Conservation (phyloP, 768 basidiomycete species). For the Russula olivacea region DNA sequence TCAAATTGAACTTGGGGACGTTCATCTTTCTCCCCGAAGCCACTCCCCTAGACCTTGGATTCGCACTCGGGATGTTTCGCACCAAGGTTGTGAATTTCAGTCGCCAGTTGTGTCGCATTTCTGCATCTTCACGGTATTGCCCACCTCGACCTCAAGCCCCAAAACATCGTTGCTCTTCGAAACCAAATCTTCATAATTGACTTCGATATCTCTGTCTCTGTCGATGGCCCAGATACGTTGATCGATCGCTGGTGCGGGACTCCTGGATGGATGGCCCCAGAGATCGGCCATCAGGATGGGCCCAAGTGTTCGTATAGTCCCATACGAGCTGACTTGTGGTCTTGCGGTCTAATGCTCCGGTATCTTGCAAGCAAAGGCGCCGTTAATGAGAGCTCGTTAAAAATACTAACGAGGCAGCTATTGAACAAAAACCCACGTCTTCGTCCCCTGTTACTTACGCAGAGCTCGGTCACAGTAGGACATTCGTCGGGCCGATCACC, state of each 20-base stretch:
- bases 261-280: no score
- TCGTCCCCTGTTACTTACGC: background rate
- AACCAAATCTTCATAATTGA: background rate
- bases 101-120: background rate
- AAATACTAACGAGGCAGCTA: background rate
- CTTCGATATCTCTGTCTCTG: background rate
- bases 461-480: background rate
- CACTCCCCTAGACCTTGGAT: background rate
- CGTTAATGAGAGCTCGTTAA: background rate
- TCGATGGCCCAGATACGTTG: background rate
- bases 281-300: background rate
- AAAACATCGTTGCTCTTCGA: background rate
- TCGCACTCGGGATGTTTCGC: background rate
- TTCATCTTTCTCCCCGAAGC: background rate
- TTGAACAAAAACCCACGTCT: background rate
- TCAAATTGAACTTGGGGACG: background rate
- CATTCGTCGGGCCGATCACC: background rate
- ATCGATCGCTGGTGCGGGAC: background rate
- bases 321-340: background rate
- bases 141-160: no score
- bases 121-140: background rate
- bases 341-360: background rate
- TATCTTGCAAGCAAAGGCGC: background rate
- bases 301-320: background rate
- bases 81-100: background rate